Percentiles rank a stretch among this genome's conserved stretches.
phyloP scores from a whole-genome alignment of 306 rosid genomes.

The Prunus fruticosa region DNA sequence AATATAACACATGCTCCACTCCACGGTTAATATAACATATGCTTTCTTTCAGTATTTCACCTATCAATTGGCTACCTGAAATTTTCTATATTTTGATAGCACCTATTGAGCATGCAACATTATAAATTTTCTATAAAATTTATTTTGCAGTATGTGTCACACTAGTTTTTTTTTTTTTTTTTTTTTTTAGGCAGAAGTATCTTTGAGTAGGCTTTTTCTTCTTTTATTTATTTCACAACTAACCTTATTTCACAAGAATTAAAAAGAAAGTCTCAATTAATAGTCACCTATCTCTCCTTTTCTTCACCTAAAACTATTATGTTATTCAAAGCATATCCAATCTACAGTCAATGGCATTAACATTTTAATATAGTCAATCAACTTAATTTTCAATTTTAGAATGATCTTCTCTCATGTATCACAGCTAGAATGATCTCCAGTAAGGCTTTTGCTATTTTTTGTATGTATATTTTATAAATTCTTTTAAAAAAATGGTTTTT shows the following conservation, averaged over 20 bases:
- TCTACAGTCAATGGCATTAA: not conserved
- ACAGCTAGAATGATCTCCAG: not conserved
- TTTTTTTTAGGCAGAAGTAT: constrained; percentile 6
- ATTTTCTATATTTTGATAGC: too few species aligned
- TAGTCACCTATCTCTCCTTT: constrained; percentile 42
- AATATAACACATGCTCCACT: too few species aligned
- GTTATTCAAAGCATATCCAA: constrained; percentile 25
- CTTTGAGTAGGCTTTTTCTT: not conserved
- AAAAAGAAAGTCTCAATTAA: not conserved
- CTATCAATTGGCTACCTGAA: too few species aligned
- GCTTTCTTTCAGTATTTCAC: too few species aligned
- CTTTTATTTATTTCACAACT: not conserved
- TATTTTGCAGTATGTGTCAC: not conserved
- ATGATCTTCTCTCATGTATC: constrained; percentile 16
- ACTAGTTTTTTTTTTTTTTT: not conserved
- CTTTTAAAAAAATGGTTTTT: too few species aligned
- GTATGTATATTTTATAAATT: too few species aligned
- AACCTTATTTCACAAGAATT: not conserved
- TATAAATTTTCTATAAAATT: too few species aligned
- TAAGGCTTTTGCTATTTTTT: too few species aligned
- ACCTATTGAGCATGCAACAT: too few species aligned
- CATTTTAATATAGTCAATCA: constrained; percentile 6
- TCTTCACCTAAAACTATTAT: constrained; percentile 37
- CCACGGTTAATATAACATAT: too few species aligned
- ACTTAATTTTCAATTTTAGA: constrained; percentile 16